Conservation (phyloP, 805 yeast genomes). For the Myxozyma monticola region DNA sequence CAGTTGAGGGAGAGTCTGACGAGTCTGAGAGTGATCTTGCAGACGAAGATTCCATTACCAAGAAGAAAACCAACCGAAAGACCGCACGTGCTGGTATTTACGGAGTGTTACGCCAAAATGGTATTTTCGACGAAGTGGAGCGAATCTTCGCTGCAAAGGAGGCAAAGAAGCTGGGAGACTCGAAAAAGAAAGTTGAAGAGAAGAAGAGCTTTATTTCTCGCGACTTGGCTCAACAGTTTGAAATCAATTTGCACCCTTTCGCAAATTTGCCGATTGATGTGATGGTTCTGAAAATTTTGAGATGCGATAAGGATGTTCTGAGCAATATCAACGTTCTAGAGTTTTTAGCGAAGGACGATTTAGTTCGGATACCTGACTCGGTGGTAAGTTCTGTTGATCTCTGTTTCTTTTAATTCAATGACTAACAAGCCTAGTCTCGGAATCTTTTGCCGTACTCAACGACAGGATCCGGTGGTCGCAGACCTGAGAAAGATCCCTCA, state of each 20-base stretch:
- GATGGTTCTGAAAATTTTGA: slow-evolving; percentile 67
- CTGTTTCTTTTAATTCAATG: not conserved
- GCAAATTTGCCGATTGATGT: slow-evolving; percentile 61
- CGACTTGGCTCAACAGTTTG: slow-evolving; percentile 91
- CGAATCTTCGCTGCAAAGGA: slow-evolving; percentile 84
- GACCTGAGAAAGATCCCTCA: slow-evolving; percentile 66
- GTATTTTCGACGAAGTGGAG: slow-evolving; percentile 82
- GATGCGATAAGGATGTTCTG: slow-evolving; percentile 72
- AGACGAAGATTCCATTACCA: not conserved
- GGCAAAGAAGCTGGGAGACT: slow-evolving; percentile 47
- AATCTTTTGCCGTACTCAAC: slow-evolving; percentile 78
- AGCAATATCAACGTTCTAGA: slow-evolving; percentile 75
- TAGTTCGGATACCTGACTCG: slow-evolving; percentile 72
- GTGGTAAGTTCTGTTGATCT: slow-evolving; percentile 38
- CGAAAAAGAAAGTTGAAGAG: slow-evolving; percentile 49
- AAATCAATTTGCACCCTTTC: slow-evolving; percentile 84
- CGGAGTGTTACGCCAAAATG: slow-evolving; percentile 66
- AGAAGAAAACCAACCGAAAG: slow-evolving; percentile 31
- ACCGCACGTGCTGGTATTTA: slow-evolving; percentile 57
- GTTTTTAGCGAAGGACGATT: slow-evolving; percentile 72
- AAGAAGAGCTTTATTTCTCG: slow-evolving; percentile 73
- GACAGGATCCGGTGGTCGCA: slow-evolving; percentile 47
- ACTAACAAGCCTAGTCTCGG: slow-evolving; percentile 44
- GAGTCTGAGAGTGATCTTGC: slow-evolving; percentile 5
- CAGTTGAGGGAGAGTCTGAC: slow-evolving; percentile 32